Evolutionary conservation across 2,329 filamentous ascomycete species (phyloP).

Genomic region (Phialemoniopsis sp.): DNA sequence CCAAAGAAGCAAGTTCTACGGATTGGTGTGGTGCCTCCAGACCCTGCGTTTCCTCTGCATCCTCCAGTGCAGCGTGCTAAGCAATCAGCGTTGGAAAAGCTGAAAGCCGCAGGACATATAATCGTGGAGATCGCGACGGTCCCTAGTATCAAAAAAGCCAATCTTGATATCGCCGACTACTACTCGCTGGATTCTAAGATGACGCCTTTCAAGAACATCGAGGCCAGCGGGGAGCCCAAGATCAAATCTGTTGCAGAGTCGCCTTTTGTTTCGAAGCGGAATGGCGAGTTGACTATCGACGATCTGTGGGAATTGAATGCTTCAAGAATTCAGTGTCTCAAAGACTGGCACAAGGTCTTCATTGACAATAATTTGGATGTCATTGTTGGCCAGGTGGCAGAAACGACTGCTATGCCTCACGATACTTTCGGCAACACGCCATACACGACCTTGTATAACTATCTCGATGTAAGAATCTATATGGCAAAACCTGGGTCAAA

Average conservation of each 20-base stretch:
- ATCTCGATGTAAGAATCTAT: not conserved
- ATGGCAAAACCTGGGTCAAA: too few species aligned
- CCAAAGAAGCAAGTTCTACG: not conserved
- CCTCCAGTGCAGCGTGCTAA: not conserved
- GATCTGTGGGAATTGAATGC: not conserved
- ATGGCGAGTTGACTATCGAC: not conserved
- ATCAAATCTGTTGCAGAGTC: not conserved
- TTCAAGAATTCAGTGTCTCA: not conserved
- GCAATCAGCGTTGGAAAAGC: not conserved
- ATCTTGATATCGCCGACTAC: too few species aligned
- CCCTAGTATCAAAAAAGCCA: not conserved
- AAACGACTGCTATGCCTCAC: not conserved
- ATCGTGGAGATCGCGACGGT: not conserved
- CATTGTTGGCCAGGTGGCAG: not conserved
- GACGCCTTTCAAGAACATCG: not conserved
- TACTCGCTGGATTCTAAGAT: too few species aligned
- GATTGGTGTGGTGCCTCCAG: not conserved
- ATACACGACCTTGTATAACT: not conserved
- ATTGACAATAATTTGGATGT: not conserved
- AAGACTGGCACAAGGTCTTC: not conserved
- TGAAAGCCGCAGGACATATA: not conserved
- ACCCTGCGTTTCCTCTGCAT: constrained; percentile 1
- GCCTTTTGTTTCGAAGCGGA: not conserved
- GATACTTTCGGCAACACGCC: not conserved
- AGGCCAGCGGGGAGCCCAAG: not conserved